Evolutionary conservation across 495 filamentous ascomycete genomes (phyloP).

Genomic region (Daldinia bambusicola): DNA sequence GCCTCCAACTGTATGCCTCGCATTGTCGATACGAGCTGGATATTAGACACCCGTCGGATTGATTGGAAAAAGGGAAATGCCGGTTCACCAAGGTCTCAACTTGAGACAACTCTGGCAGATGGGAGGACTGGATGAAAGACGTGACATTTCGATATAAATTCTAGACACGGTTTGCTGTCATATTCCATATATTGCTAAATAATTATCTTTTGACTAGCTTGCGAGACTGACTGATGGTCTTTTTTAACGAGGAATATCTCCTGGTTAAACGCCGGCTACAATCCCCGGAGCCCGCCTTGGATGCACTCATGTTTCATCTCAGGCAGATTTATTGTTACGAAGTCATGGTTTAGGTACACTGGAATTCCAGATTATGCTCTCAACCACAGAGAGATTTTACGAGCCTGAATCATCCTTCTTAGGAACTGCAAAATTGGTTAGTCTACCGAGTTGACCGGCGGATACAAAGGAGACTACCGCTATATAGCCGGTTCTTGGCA

Average conservation of each 20-base stretch:
- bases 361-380: background rate
- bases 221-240: no score
- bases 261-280: no score
- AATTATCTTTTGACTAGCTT: background rate
- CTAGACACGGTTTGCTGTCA: background rate
- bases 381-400: background rate
- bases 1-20: background rate
- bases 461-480: background rate
- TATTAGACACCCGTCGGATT: background rate
- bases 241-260: background rate
- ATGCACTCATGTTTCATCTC: no score
- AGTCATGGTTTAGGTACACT: background rate
- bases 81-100: background rate
- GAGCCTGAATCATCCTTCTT: conserved; percentile 41
- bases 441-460: background rate
- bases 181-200: background rate
- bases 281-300: no score
- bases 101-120: background rate
- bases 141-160: background rate
- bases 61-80: background rate
- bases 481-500: background rate
- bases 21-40: background rate
- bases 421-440: conserved; percentile 27
- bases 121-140: background rate
- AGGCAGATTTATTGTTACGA: no score